Evolutionary conservation across 306 rosid genomes (phyloP), one percentile per base, ranked within the genome.

Genomic region (Abrus precatorius): DNA sequence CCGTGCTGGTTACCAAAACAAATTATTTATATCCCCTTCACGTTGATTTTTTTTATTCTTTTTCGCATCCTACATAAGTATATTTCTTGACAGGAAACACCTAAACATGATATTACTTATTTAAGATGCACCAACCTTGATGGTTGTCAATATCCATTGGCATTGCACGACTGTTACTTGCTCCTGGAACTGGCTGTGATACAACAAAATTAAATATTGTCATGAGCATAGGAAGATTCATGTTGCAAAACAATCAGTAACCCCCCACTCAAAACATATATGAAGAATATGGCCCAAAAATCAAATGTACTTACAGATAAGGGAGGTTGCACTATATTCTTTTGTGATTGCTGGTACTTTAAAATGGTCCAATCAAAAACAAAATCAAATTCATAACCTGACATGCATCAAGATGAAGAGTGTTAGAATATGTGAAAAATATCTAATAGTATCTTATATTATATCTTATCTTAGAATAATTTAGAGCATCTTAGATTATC

Each of bases 311-410:
- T 87, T 85, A 95, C 98, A 67, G 94, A 77, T 56, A 82, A 10
- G 57, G 82, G 90, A 64, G 92, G 81, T 78, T 85, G 91, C 71
- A 89, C 72, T 86, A 60, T 84, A 85, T 63, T 88, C 89, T 91
- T 95, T 75, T 91, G 99, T 1, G 99, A 80, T 74, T 95, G 97
- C 87, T 95, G 97, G 65, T 91, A 91, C 89, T 95, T 95, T 61
- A 95, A 89, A 79, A 93, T 85, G 75, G 96, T 93, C 99, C 99
- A 95, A 83, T 95, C 98, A 87, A 93, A 95, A 75, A 93, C 80
- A 57, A 78, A 91, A 92, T 93, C 98, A 82, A 91, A 89, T 75
- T 93, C 96, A 84, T 83, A 91, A 43, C 94, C 99, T 95, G 94
- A 52, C 66, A 78, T 57, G 33, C 40, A 66, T 66, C 82, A 75